Evolutionary conservation across 2,329 filamentous ascomycete species (phyloP), one percentile per base, ranked within the genome.

Genomic region (Penicillium griseofulvum): DNA sequence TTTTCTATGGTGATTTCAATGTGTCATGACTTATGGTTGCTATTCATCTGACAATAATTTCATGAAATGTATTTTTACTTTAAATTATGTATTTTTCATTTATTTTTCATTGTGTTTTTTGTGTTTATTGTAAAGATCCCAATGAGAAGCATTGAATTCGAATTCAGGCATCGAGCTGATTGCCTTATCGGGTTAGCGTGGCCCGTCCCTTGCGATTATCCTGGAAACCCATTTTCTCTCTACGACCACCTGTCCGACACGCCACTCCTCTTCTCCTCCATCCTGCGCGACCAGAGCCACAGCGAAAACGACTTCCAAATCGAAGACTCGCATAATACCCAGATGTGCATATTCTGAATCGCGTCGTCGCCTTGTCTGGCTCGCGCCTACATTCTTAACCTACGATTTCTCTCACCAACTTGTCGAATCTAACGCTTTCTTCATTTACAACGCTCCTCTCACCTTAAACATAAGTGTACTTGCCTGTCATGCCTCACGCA

Each of bases 1-100:
- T 81, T 22, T 87, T 81, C 63, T 82, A 83, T 62, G 83, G 83
- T 5, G 74, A 77, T 11, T 83, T 83, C 51, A 66, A 77, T 41
- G 71, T 78, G 44, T 34, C 54, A 59, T 69, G 55, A 67, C 41
- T 34, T 49, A 51, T 22, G 49, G n/a, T 51, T 44, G 16, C 39
- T 45, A 37, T 49, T 49, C 22, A 45, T 16, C 12, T 22, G 49
- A 36, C 22, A 45, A 46, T 24, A 24, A 31, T 12, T 14, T 16
- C 14, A 49, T 39, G 17, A 22, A 33, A 14, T 49, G 37, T 41
- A 49, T 37, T 41, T 33, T 44, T 43, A 44, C 29, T 37, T 12
- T 17, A 14, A 31, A 41, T 9, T 8, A 11, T 22, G 26, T 33
- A 14, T 14, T n/a, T 19, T 24, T 34, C 4, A n/a, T 8, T 31